Conservation (phyloP, 768 basidiomycete genomes). For the Hysterangium stoloniferum region DNA sequence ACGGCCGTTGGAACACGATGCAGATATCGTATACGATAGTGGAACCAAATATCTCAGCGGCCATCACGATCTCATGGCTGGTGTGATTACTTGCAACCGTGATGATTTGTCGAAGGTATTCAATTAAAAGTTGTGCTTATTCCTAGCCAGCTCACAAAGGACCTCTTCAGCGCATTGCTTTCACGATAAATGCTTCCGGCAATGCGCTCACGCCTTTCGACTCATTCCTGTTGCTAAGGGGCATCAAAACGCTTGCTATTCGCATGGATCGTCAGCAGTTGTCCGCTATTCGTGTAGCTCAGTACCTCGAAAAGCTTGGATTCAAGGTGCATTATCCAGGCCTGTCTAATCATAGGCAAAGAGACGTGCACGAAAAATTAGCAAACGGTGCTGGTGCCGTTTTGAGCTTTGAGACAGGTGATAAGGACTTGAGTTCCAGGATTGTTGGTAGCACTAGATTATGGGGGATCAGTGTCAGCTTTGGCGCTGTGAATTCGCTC, state of each 20-base stretch:
- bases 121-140: constrained; percentile 6
- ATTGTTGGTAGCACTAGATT: constrained; percentile 88
- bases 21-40: constrained; percentile 96
- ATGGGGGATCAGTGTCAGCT: constrained; percentile 98
- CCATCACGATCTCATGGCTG: constrained; percentile 99
- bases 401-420: constrained; percentile 88
- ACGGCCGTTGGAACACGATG: constrained; percentile 89
- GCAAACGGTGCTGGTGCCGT: constrained; percentile 92
- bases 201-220: constrained; percentile 95
- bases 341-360: constrained; percentile 69
- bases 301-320: constrained; percentile 76
- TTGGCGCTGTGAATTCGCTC: constrained; percentile 95
- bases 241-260: constrained; percentile 91
- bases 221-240: constrained; percentile 91
- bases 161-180: constrained; percentile 75
- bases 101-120: constrained; percentile 82
- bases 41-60: constrained; percentile 97
- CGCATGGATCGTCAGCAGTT: constrained; percentile 93
- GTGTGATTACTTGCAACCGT: constrained; percentile 84
- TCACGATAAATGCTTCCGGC: constrained; percentile 88
- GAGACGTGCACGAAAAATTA: constrained; percentile 84
- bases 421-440: constrained; percentile 82
- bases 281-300: constrained; percentile 74
- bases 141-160: no score
- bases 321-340: constrained; percentile 94